Base-by-base conservation (phyloP, 306 rosid genomes). In the Vachellia collinsii region DNA sequence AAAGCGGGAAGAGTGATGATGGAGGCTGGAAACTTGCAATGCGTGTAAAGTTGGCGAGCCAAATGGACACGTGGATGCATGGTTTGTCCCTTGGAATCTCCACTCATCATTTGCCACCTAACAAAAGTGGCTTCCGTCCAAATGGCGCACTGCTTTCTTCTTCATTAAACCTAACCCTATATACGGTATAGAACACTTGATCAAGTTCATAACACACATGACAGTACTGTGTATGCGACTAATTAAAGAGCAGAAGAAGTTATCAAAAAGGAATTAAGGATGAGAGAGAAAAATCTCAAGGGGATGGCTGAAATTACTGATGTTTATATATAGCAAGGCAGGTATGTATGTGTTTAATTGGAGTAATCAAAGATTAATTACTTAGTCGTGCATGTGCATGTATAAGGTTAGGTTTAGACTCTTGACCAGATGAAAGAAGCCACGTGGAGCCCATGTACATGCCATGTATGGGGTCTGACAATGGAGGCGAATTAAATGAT, bases 11-110 rank as follows among this genome's bases (percentile, higher is more conserved):
- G 56, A 46, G 39, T 39, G 69, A 23, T 39, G 37, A 42, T 42
- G 51, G 53, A 34, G 65, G 71, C 16, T 69, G 80, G 72, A 74
- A 56, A 20, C 62, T 56, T 20, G 62, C 1, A 54, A 7, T 7
- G 0, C 62, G 7, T 54, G 7, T 48, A 50, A 50, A 50, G 19
- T 7, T 53, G 17, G 16, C 10, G 11, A 17, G 10, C 10, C 16
- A 19, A 61, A 56, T 59, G 70, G 74, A 53, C 63, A 29, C 50
- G 80, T 79, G 72, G 79, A 41, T 37, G 22, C 34, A 29, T 29
- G 78, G 68, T 39, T 39, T 25, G 7, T 56, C 0, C 14, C 4
- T 50, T 54, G 12, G 62, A 56, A 56, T 56, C 29, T 56, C 29
- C 62, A 56, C 29, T 56, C 62, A 5, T 53, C 22, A 53, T 12